Evolutionary conservation across 805 yeast genomes (phyloP).

Genomic region (Lachancea sp.): DNA sequence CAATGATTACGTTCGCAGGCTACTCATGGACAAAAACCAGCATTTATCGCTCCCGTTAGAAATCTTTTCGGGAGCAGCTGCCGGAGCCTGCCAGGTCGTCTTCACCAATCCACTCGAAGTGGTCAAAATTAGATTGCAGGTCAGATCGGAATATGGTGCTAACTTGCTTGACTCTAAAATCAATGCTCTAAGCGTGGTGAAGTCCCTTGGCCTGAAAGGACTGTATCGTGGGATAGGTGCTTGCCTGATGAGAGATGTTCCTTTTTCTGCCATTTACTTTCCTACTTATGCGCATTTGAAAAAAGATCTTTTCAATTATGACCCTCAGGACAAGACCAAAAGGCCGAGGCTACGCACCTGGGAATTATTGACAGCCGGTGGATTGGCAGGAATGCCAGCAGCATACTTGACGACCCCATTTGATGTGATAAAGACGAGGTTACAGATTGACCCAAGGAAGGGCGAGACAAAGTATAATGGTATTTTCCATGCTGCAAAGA

Average conservation of each 20-base stretch:
- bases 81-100: slow-evolving; percentile 94
- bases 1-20: slow-evolving; percentile 77
- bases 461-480: slow-evolving; percentile 77
- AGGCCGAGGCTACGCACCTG: slow-evolving; percentile 61
- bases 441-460: slow-evolving; percentile 73
- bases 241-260: slow-evolving; percentile 89
- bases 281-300: slow-evolving; percentile 95
- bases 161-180: slow-evolving; percentile 34
- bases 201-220: slow-evolving; percentile 74
- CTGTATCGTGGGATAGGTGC: slow-evolving; percentile 89
- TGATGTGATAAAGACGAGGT: slow-evolving; percentile 92
- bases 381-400: slow-evolving; percentile 96
- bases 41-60: slow-evolving; percentile 56
- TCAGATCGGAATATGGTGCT: slow-evolving; percentile 66
- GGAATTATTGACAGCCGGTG: slow-evolving; percentile 85
- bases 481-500: slow-evolving; percentile 66
- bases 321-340: slow-evolving; percentile 58
- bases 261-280: slow-evolving; percentile 94
- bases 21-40: slow-evolving; percentile 48
- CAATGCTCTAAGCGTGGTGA: slow-evolving; percentile 56
- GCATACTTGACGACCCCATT: slow-evolving; percentile 95
- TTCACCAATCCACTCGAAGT: slow-evolving; percentile 96
- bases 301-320: slow-evolving; percentile 71
- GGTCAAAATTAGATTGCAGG: slow-evolving; percentile 89
- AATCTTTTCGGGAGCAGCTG: slow-evolving; percentile 82